phyloP scores from a whole-genome alignment of 2,329 filamentous ascomycete genomes.

The Botrytis paeoniae region DNA sequence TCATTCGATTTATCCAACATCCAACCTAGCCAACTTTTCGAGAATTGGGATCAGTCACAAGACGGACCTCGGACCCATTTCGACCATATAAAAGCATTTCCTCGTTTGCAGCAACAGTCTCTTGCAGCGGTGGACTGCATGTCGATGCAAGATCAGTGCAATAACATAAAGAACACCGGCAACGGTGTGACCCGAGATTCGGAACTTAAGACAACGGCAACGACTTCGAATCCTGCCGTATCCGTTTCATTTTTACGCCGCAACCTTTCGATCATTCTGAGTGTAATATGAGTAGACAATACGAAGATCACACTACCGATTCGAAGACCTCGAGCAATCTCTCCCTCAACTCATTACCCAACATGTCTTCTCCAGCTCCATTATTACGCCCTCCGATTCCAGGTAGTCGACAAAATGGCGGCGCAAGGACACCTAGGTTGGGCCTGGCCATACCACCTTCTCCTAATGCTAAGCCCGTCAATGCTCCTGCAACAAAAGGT shows the following conservation, averaged over 20 bases:
- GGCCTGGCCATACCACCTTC: constrained; percentile 89
- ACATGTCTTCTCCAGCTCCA: constrained; percentile 39
- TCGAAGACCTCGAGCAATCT: constrained; percentile 26
- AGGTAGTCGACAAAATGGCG: constrained; percentile 34
- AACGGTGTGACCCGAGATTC: constrained; percentile 27
- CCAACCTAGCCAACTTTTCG: neutral
- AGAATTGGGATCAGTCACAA: constrained; percentile 13
- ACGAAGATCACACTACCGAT: constrained; percentile 26
- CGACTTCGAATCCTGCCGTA: constrained; percentile 20
- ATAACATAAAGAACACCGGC: constrained; percentile 25
- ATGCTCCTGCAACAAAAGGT: constrained; percentile 23
- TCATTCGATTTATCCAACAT: neutral
- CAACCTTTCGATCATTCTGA: neutral
- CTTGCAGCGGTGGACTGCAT: constrained; percentile 29
- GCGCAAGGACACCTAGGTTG: constrained; percentile 46
- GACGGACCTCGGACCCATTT: constrained; percentile 11
- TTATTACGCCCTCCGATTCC: constrained; percentile 40
- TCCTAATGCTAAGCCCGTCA: constrained; percentile 75
- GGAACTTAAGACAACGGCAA: constrained; percentile 15
- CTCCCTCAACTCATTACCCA: constrained; percentile 28
- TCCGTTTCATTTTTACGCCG: constrained; percentile 25
- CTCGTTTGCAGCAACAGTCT: constrained; percentile 22
- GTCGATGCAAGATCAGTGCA: constrained; percentile 32
- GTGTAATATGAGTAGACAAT: constrained; percentile 15
- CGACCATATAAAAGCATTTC: constrained; percentile 17